These are phyloP conservation scores for Colletotrichum horii DNA, from an alignment of 2,329 filamentous ascomycete species.

Conservation along the genomic window DNA sequence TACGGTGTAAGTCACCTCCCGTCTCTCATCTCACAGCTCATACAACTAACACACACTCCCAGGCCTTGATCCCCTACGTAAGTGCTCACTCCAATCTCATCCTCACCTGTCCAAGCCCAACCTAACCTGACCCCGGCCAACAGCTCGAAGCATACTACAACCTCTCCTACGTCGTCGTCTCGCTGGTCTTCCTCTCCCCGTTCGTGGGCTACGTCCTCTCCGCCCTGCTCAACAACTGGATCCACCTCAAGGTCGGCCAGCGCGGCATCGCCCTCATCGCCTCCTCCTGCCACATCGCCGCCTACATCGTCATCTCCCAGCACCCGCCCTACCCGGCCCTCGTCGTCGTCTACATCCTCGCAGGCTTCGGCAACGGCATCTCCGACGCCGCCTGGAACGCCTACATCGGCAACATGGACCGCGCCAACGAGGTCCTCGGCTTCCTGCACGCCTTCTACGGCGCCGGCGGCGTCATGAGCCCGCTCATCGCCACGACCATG, in stretches of 20 bases:
- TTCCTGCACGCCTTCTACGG: conserved; percentile 74
- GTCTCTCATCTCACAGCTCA: background rate
- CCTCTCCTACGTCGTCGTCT: conserved; percentile 66
- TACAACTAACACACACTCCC: conserved; percentile 17
- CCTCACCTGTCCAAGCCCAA: conserved; percentile 22
- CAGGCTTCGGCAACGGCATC: conserved; percentile 74
- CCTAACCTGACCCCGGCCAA: conserved; percentile 3
- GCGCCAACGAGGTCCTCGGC: conserved; percentile 72
- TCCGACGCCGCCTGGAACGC: conserved; percentile 62
- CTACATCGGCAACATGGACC: conserved; percentile 68
- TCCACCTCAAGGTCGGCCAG: conserved; percentile 43
- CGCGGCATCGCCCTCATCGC: conserved; percentile 67
- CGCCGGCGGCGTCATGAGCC: conserved; percentile 70
- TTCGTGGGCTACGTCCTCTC: conserved; percentile 68
- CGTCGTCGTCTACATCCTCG: conserved; percentile 68
- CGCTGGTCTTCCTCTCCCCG: conserved; percentile 69
- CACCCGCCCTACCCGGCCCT: conserved; percentile 74
- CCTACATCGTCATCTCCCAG: conserved; percentile 66
- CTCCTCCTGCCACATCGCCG: conserved; percentile 64
- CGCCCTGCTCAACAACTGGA: conserved; percentile 63
- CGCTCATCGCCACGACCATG: conserved; percentile 73
- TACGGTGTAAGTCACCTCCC: conserved; percentile 52
- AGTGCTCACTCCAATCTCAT: conserved; percentile 24
- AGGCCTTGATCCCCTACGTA: conserved; percentile 59
- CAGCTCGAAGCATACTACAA: conserved; percentile 56